Percentiles rank a stretch among this genome's conserved stretches.
phyloP scores from a whole-genome alignment of 495 filamentous ascomycete species.

The Neurospora sublineolata region DNA sequence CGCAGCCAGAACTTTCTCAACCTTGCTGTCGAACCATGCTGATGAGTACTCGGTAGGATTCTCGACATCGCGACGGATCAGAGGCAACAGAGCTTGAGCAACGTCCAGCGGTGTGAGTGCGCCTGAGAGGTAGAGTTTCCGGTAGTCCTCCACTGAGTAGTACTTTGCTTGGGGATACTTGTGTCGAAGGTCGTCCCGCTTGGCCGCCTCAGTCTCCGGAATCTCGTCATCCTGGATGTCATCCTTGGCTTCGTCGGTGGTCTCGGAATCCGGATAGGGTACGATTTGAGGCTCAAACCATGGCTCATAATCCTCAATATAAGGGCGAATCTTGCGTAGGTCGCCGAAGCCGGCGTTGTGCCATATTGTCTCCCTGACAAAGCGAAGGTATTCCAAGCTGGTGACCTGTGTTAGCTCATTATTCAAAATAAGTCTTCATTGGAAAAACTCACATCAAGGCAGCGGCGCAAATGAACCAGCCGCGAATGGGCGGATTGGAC shows the following conservation, averaged over 20 bases:
- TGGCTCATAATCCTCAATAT: constrained; percentile 50
- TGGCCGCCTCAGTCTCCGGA: constrained; percentile 1
- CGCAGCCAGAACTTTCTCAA: constrained; percentile 48
- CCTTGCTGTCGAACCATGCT: constrained; percentile 53
- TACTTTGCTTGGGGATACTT: constrained; percentile 33
- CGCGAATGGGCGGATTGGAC: constrained; percentile 17
- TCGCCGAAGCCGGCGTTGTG: constrained; percentile 57
- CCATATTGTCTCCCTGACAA: constrained; percentile 36
- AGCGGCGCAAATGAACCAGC: constrained; percentile 12
- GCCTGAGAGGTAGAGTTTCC: constrained; percentile 51
- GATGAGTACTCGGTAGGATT: constrained; percentile 44
- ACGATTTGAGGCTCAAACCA: constrained; percentile 72
- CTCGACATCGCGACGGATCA: constrained; percentile 50
- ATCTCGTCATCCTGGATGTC: constrained; percentile 10
- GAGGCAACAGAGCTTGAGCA: constrained; percentile 50
- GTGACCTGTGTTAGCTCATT: background rate
- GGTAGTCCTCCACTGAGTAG: constrained; percentile 59
- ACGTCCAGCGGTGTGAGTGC: constrained; percentile 57
- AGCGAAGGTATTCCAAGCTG: constrained; percentile 26
- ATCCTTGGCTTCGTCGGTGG: constrained; percentile 4
- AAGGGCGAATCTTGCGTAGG: constrained; percentile 41
- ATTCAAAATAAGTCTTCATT: background rate
- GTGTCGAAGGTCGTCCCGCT: background rate
- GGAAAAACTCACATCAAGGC: constrained; percentile 15
- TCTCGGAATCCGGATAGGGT: constrained; percentile 26